Evolutionary conservation across 2,329 filamentous ascomycete genomes (phyloP), one percentile per base, ranked within the genome.

Genomic region (Eurotiales sp.): DNA sequence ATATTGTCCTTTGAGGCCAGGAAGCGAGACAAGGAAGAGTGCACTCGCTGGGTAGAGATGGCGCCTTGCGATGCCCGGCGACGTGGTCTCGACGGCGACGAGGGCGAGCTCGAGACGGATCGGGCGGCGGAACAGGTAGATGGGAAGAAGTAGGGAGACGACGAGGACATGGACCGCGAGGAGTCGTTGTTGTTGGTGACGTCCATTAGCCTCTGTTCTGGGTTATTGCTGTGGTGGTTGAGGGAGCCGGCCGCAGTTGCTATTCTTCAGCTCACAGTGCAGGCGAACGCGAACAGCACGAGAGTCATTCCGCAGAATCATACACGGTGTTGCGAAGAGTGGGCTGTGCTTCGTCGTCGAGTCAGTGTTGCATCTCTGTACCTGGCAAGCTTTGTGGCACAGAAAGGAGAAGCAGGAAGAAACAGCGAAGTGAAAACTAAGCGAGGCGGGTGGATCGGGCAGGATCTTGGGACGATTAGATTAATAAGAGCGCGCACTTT

Each of bases 41-140:
- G 23, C 15, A 45, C 32, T 12, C 46, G 51, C 30, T 49, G 43
- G 42, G 50, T 41, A 41, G 50, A 52, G 43, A 42, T n/a, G 36
- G 50, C 32, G 37, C 50, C 43, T 36, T 46, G 50, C 8, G 50
- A 52, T 40, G 50, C 44, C 17, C 51, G 45, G 36, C 46, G 51
- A 46, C 32, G 39, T 43, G 51, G 45, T 45, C 45, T 48, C 17
- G 36, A 40, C 29, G 51, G 39, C 14, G 51, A 32, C 22, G 51
- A 47, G 19, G 45, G 10, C 25, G 25, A n/a, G n/a, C n/a, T 32
- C 11, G 51, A 49, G 8, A 39, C 19, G 51, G 51, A 37, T 29
- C 51, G 41, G 30, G 48, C 22, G 30, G 48, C 22, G 48, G 45
- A 39, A 29, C 14, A 36, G 25, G 32, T 14, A 32, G 39, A 22